These are phyloP conservation scores for Wickerhamiella allomyrinae DNA, from an alignment of 805 yeast species.

Conservation along the genomic window DNA sequence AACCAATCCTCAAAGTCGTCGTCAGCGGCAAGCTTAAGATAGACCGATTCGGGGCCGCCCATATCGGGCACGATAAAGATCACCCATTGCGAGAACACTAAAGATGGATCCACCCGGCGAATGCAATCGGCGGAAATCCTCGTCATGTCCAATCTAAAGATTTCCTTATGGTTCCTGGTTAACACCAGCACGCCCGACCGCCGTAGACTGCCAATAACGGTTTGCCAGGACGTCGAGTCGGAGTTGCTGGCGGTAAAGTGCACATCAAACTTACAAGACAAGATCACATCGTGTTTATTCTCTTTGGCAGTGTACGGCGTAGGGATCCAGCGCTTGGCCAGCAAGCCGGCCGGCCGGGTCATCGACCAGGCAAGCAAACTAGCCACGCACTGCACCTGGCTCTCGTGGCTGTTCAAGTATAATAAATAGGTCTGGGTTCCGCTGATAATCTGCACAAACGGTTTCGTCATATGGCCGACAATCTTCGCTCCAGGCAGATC, in stretches of 20 bases:
- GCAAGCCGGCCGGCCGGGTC: constrained; percentile 13
- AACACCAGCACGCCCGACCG: constrained; percentile 13
- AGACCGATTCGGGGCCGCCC: constrained; percentile 17
- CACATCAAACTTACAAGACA: constrained; percentile 15
- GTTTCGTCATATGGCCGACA: constrained; percentile 14
- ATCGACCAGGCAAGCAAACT: constrained; percentile 13
- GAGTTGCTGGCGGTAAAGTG: constrained; percentile 10
- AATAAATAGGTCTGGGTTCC: constrained; percentile 7
- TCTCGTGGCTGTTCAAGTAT: not conserved
- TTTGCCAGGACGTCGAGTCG: constrained; percentile 12
- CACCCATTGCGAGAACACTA: constrained; percentile 10
- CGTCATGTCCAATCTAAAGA: constrained; percentile 9
- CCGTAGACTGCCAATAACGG: constrained; percentile 10
- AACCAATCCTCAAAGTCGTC: constrained; percentile 24
- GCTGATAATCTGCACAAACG: constrained; percentile 9
- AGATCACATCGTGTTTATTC: constrained; percentile 6
- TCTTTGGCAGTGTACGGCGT: constrained; percentile 3
- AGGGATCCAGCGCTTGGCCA: constrained; percentile 15
- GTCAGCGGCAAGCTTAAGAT: constrained; percentile 15
- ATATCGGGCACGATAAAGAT: constrained; percentile 15
- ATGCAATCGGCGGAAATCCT: constrained; percentile 7
- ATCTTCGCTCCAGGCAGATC: constrained; percentile 10
- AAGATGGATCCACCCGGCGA: constrained; percentile 13
- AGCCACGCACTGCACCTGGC: constrained; percentile 7
- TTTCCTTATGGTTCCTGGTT: constrained; percentile 3